phyloP scores from a whole-genome alignment of 1,139 yeast species.

The Candida pseudoviswanathii region DNA sequence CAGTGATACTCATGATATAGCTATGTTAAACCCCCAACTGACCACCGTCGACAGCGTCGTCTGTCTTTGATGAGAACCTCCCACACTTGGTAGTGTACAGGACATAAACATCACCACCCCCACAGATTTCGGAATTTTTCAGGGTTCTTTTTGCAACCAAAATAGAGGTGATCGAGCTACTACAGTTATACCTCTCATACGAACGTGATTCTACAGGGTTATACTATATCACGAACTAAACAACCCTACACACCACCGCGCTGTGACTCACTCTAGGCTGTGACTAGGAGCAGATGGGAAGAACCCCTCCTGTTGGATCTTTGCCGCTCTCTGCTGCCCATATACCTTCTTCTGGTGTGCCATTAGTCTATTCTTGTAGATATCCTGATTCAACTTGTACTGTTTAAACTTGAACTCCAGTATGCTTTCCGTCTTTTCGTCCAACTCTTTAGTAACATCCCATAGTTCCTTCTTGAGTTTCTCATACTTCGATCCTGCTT shows the following conservation, averaged over 20 bases:
- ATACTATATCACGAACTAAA: no score
- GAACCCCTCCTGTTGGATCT: slow-evolving; percentile 42
- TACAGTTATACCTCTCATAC: no score
- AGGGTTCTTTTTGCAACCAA: background rate
- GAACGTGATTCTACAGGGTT: no score
- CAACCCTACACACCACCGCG: background rate
- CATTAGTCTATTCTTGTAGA: slow-evolving; percentile 54
- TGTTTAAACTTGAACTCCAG: slow-evolving; percentile 42
- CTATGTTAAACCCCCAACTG: no score
- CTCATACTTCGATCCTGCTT: slow-evolving; percentile 13
- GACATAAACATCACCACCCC: background rate
- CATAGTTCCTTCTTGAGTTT: slow-evolving; percentile 23
- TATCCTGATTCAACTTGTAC: slow-evolving; percentile 52
- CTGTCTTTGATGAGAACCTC: no score
- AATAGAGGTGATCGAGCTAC: background rate
- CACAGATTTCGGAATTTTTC: background rate
- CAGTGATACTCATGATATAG: no score
- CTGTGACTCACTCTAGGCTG: slow-evolving; percentile 3
- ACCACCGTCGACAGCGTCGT: no score
- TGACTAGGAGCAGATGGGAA: slow-evolving; percentile 61
- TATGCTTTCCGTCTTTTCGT: slow-evolving; percentile 23
- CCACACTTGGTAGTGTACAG: background rate
- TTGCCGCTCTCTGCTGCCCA: slow-evolving; percentile 40
- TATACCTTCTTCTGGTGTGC: slow-evolving; percentile 23
- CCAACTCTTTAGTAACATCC: slow-evolving; percentile 25